These are phyloP conservation scores for Aspergillus conjunctus DNA, from an alignment of 495 filamentous ascomycete species.

Conservation along the genomic window DNA sequence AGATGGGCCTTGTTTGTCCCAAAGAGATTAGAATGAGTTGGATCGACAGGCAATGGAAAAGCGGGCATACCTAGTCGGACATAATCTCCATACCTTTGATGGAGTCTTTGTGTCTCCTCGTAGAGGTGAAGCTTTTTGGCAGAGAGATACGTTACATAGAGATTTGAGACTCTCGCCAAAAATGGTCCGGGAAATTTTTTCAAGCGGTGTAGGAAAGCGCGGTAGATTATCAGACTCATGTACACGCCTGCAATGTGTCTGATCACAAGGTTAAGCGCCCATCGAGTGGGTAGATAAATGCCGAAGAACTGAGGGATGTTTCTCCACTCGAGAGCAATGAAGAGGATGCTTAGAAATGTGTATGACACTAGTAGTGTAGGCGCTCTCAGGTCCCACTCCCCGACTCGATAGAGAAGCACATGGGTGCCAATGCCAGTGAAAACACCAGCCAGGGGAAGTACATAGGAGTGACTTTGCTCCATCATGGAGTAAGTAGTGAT, in stretches of 20 bases:
- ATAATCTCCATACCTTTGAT: slow-evolving; percentile 49
- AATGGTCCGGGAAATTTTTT: slow-evolving; percentile 42
- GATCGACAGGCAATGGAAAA: too few species aligned
- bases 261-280: not conserved
- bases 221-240: slow-evolving; percentile 39
- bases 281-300: not conserved
- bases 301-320: not conserved
- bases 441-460: not conserved
- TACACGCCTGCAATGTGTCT: slow-evolving; percentile 22
- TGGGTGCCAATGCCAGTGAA: slow-evolving; percentile 7
- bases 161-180: slow-evolving; percentile 35
- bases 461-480: not conserved
- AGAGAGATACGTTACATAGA: slow-evolving; percentile 26
- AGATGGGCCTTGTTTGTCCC: slow-evolving; percentile 30
- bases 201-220: slow-evolving; percentile 38
- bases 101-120: slow-evolving; percentile 37
- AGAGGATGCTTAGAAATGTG: not conserved
- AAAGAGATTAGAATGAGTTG: not conserved
- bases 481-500: not conserved
- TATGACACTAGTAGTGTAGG: not conserved
- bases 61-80: slow-evolving; percentile 32
- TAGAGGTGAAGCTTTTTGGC: slow-evolving; percentile 32
- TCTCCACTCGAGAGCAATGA: not conserved
- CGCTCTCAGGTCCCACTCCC: slow-evolving; percentile 6
- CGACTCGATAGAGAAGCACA: slow-evolving; percentile 5